Base-by-base conservation (phyloP, 352 stramenopile genomes). In the Globisporangium canariense region DNA sequence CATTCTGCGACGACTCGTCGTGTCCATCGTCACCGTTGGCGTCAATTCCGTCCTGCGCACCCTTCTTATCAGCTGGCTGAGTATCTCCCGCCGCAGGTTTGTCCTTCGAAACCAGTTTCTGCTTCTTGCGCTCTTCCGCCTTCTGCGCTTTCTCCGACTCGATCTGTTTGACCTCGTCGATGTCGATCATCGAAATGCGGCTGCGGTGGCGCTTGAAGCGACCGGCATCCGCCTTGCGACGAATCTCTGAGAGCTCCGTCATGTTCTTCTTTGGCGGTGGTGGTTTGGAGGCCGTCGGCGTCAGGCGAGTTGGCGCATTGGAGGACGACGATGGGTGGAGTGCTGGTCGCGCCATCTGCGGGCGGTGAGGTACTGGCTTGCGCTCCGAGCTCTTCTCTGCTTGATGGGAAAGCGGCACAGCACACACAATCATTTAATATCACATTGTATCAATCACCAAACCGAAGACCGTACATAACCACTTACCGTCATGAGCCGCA, bases 121-220 rank as follows among this genome's bases (percentile, higher is more conserved):
- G 81, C 49, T 86, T 84, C 69, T 94, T 94, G 28, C 82, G 76
- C 45, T 93, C 86, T 64, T 94, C 86, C 1, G 86, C 86, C 57
- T 92, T 92, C 46, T 86, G 83, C 16, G 83, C 86, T 60, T 94
- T 94, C 56, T 94, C 86, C 18, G 79, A 85, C 59, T 93, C 84
- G 57, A 94, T 94, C 70, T 94, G 86, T 70, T 94, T 94, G 7
- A 94, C 83, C 58, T 94, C 86, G 22, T 94, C 88, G 36, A 94
- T 80, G 60, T 94, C 86, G 62, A 94, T 94, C 82, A 94, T 90
- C 4, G 86, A 94, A 54, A 94, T 94, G 36, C 86, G 86, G 53
- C 76, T 93, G 9, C 86, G 77, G 64, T 94, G 83, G 40, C 86
- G 76, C 72, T 94, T 94, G 60, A 94, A 94, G 0, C 86, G 75